Evolutionary conservation across 148 eudicot species (phyloP), one percentile per base, ranked within the genome.

Genomic region (Cornus florida): DNA sequence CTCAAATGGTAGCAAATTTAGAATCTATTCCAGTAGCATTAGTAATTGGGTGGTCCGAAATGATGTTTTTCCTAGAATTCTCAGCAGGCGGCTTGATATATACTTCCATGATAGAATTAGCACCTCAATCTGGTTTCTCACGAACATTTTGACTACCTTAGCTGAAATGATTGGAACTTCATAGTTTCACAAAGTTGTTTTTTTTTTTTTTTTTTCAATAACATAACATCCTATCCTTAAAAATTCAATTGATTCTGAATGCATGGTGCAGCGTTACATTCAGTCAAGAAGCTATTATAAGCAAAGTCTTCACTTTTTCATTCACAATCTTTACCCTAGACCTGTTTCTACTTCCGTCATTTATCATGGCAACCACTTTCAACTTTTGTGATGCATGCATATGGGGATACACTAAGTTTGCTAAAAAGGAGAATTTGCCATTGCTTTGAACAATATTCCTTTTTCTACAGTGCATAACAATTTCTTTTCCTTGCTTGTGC

Each of bases 41-140:
- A 17, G 24, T 50, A 59, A 75, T 75, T 60, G 70, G 48, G 56
- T 75, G 69, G 69, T 60, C 41, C 22, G 33, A 11, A 66, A 50
- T 22, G 8, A 48, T 43, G 28, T 76, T 38, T 22, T 76, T 10
- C 43, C 59, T 53, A 46, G 41, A 28, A 14, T n/a, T 41, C 28
- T 69, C 19, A 19, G 14, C n/a, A 10, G 20, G 59, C 19, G 22
- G 41, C 31, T 9, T 32, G 33, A 1, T 10, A 71, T n/a, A 38
- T 38, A 71, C 57, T 16, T 22, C 17, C 31, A 11, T n/a, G 16
- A 8, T 43, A n/a, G 38, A 71, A 41, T 35, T 69, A 69, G 48
- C 53, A 39, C 38, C 23, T 75, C 22, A 23, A 28, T 64, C 46
- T 43, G 33, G 20, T 22, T 53, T 62, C 50, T 35, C 23, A 62